Evolutionary conservation across 352 stramenopile genomes (phyloP).

Genomic region (Pythium guiyangense): DNA sequence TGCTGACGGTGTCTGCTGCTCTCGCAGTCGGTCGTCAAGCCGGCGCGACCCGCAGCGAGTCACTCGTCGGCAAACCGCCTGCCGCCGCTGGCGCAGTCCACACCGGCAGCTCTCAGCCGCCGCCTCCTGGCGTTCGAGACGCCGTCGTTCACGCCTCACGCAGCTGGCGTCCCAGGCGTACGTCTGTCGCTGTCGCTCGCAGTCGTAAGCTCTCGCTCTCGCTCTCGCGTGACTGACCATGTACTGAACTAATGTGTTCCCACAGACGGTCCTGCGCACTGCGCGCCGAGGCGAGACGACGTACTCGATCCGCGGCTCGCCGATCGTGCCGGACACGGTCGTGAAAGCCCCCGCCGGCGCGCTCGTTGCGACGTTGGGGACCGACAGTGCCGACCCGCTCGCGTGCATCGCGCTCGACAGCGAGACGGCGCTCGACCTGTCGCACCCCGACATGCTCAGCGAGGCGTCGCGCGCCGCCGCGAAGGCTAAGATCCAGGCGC

Average conservation of each 20-base stretch:
- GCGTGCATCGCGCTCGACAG: conserved; percentile 58
- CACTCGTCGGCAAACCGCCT: not conserved
- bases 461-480: conserved; percentile 51
- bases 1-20: not conserved
- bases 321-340: conserved; percentile 52
- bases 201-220: not conserved
- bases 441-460: conserved; percentile 54
- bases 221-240: no score
- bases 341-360: conserved; percentile 47
- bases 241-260: not conserved
- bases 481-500: conserved; percentile 54
- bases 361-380: conserved; percentile 60
- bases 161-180: conserved; percentile 22
- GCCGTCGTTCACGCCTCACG: conserved; percentile 23
- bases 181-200: conserved; percentile 2
- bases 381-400: conserved; percentile 28
- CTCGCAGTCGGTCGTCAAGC: conserved; percentile 4
- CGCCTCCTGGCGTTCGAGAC: conserved; percentile 38
- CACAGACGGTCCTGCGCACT: conserved; percentile 52
- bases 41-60: not conserved
- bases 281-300: conserved; percentile 67
- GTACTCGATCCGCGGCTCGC: conserved; percentile 67
- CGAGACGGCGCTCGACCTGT: conserved; percentile 57
- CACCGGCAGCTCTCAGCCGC: conserved; percentile 9
- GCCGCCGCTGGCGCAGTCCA: conserved; percentile 5